Conservation (phyloP, 495 filamentous ascomycete species). For the Polyplosphaeria fusca region DNA sequence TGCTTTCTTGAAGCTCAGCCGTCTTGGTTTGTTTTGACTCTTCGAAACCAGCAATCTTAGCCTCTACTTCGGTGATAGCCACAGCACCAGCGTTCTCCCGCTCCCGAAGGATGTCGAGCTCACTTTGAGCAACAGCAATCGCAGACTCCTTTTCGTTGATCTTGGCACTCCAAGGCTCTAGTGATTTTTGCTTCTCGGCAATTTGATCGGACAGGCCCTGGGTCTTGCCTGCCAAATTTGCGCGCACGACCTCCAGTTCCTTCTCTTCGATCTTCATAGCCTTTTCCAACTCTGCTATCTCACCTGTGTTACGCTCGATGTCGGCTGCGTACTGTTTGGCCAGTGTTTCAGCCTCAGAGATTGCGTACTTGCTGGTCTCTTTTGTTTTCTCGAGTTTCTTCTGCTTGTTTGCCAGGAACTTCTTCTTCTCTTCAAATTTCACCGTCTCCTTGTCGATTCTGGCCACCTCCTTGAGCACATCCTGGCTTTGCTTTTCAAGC, state of each 20-base stretch:
- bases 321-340: constrained; percentile 74
- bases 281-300: constrained; percentile 70
- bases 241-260: constrained; percentile 74
- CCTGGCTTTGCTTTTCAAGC: constrained; percentile 77
- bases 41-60: constrained; percentile 70
- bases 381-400: constrained; percentile 94
- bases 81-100: constrained; percentile 80
- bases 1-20: constrained; percentile 70
- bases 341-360: constrained; percentile 70
- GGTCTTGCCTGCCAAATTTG: constrained; percentile 88
- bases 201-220: constrained; percentile 92
- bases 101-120: constrained; percentile 86
- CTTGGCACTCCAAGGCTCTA: constrained; percentile 95
- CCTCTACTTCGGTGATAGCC: constrained; percentile 76
- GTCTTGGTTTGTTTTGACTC: constrained; percentile 66
- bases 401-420: constrained; percentile 82
- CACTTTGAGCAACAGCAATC: constrained; percentile 90
- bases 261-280: constrained; percentile 73
- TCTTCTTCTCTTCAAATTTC: constrained; percentile 96
- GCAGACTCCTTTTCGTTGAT: constrained; percentile 92
- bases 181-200: constrained; percentile 81
- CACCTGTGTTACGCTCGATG: constrained; percentile 66
- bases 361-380: constrained; percentile 62
- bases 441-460: constrained; percentile 93
- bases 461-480: constrained; percentile 79